Conservation (phyloP, 352 stramenopile genomes). For the Phytopythium kandeliae region DNA sequence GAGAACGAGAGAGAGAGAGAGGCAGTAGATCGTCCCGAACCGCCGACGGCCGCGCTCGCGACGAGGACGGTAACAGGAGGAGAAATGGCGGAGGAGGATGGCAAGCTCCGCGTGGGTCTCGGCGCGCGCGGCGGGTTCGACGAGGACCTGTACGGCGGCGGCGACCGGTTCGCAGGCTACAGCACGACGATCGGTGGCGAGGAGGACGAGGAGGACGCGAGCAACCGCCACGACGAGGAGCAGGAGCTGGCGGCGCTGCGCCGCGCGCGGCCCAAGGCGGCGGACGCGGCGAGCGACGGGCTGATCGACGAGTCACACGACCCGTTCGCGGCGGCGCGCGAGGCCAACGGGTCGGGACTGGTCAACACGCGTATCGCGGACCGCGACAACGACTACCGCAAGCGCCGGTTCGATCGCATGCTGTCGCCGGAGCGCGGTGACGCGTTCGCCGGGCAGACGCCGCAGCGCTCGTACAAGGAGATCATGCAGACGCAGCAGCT, state of each 20-base stretch:
- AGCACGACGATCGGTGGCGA: constrained; percentile 51
- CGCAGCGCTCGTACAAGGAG: constrained; percentile 74
- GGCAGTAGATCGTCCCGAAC: too few relatives aligned
- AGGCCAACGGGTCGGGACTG: constrained; percentile 84
- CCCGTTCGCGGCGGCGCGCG: constrained; percentile 81
- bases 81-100: constrained; percentile 37
- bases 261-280: constrained; percentile 9
- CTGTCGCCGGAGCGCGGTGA: constrained; percentile 89
- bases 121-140: constrained; percentile 67
- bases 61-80: background rate
- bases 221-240: constrained; percentile 22
- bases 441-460: constrained; percentile 83
- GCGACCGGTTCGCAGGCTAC: constrained; percentile 59
- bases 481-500: constrained; percentile 91
- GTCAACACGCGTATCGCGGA: constrained; percentile 94
- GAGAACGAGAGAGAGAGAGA: background rate
- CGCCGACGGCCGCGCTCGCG: too few relatives aligned
- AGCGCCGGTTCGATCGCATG: constrained; percentile 87
- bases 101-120: constrained; percentile 30
- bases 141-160: constrained; percentile 60
- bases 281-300: constrained; percentile 23
- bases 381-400: constrained; percentile 90
- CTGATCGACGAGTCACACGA: constrained; percentile 85
- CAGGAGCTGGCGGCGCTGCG: constrained; percentile 27
- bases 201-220: constrained; percentile 49